Evolutionary conservation across 345 rosid genomes (phyloP), one percentile per base, ranked within the genome.

Genomic region (Raphanus sativus): DNA sequence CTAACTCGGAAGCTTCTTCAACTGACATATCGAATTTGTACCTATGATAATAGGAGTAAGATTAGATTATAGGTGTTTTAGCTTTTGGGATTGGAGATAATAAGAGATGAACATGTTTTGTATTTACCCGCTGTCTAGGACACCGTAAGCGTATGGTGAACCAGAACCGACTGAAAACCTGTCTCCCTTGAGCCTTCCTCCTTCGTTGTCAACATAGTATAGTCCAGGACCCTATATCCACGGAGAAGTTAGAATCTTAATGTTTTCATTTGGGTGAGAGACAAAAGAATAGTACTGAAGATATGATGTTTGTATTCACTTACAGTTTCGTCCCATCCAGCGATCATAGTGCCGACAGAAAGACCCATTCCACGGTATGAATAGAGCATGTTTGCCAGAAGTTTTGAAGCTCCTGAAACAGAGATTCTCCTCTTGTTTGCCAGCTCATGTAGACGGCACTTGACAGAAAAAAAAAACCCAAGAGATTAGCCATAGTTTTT

Each of bases 311-410:
- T 6, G n/a, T 68, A 17, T 65, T 70, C 56, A 67, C 70, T 78
- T 77, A 93, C 98, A 80, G 96, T 93, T 82, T 96, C 99, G 81
- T 93, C 99, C 98, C 97, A 96, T 74, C 99, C 99, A 71, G 99
- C 98, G 75, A 96, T 93, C 99, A 93, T 96, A 42, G 99, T 96
- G 62, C 98, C 99, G 60, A 96, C 97, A 24, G 98, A 96, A 15
- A 96, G 86, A 63, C 98, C 98, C 98, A 96, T 96, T 81, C 99
- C 98, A 69, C 97, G 95, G 79, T 93, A 91, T 33, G 97, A 93
- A 82, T 90, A 96, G 64, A 93, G 88, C 81, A 93, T 96, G 89
- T 96, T 96, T n/a, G 99, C 99, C 26, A 96, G 85, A 78, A 96
- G 89, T 83, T 91, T 96, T 59, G 99, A 96, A 59, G 99, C 98